A percentile compares a stretch with the other conserved stretches of the same genome.
phyloP scores from a whole-genome alignment of 495 filamentous ascomycete genomes.

The Annulohypoxylon maeteangense region DNA sequence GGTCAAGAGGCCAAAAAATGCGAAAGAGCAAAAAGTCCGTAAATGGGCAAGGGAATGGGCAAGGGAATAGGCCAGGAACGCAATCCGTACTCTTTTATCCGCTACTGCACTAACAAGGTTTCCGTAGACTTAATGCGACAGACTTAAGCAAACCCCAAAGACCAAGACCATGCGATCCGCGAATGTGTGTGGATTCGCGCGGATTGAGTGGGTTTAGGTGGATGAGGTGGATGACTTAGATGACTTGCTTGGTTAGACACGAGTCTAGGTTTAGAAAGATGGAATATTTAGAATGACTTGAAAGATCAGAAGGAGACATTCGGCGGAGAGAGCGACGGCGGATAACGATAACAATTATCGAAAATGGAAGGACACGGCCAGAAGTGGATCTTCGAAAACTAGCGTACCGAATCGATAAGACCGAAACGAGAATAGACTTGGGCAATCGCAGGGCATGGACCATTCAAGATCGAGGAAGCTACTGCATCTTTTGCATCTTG shows the following conservation, averaged over 20 bases:
- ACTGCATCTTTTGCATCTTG: slow-evolving; percentile 42
- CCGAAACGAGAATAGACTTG: slow-evolving; percentile 22
- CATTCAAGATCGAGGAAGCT: slow-evolving; percentile 24
- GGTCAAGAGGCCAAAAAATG: slow-evolving; percentile 39
- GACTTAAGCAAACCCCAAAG: slow-evolving; percentile 19
- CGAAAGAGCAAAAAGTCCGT: slow-evolving; percentile 28
- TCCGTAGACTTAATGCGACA: slow-evolving; percentile 25
- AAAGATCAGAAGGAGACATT: not conserved
- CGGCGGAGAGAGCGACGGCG: slow-evolving; percentile 1
- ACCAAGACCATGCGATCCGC: not conserved
- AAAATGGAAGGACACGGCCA: slow-evolving; percentile 25
- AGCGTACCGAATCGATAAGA: slow-evolving; percentile 24
- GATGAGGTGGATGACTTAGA: not conserved
- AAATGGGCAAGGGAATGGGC: slow-evolving; percentile 36
- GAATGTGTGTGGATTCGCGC: not conserved
- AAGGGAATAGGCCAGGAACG: slow-evolving; percentile 22
- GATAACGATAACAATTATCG: slow-evolving; percentile 31
- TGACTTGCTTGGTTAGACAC: slow-evolving; percentile 7
- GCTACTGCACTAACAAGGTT: slow-evolving; percentile 38
- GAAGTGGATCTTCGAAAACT: slow-evolving; percentile 13
- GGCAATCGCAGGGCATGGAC: not conserved
- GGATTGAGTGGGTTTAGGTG: not conserved
- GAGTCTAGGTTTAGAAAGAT: slow-evolving; percentile 22
- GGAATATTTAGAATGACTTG: not conserved
- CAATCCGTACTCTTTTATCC: slow-evolving; percentile 17